Evolutionary conservation across 176 grass and related monocot genomes (phyloP), one percentile per base, ranked within the genome.

Genomic region (Thinopyrum elongatum): DNA sequence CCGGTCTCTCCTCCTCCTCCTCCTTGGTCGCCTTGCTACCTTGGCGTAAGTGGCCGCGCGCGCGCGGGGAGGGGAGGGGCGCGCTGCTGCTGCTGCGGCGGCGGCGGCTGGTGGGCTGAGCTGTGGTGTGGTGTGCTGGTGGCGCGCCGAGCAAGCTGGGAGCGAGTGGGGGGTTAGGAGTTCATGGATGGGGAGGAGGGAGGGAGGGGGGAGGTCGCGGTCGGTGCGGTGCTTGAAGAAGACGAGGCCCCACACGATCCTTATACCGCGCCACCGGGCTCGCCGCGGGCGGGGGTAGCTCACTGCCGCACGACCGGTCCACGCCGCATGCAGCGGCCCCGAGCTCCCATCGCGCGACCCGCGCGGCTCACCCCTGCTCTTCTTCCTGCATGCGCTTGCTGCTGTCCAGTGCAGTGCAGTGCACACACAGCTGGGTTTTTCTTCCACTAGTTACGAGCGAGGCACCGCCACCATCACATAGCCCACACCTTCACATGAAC

Each of bases 201-300:
- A 30, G 42, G 12, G 47, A 19, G 83, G 83, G 80, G 73, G 62
- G 84, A 27, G 64, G 72, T 70, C 14, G 31, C 47, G 72, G 62
- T 85, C 70, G 36, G 61, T 39, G 72, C 47, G 83, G 71, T 29
- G 88, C 31, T 73, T 72, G 84, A 86, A 86, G 88, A 79, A 55
- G 80, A 71, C 39, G 59, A 58, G 49, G 31, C 65, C 6, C 33
- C 6, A 1, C 1, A 3, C 7, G 8, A 22, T n/a, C 78, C 84
- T 90, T 87, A 87, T 90, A 90, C 77, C 46, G 63, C 42, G 47
- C 46, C 28, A 8, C 21, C 2, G 80, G 16, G 53, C 14, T 27
- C 76, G 35, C 68, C 71, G 71, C 39, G 39, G 7, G 19, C 71
- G 71, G 39, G 14, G 71, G 13, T 26, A 6, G 1, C 70, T 74